These are phyloP conservation scores for Paraphoma chrysanthemicola DNA, from an alignment of 2,329 filamentous ascomycete species.

Conservation along the genomic window DNA sequence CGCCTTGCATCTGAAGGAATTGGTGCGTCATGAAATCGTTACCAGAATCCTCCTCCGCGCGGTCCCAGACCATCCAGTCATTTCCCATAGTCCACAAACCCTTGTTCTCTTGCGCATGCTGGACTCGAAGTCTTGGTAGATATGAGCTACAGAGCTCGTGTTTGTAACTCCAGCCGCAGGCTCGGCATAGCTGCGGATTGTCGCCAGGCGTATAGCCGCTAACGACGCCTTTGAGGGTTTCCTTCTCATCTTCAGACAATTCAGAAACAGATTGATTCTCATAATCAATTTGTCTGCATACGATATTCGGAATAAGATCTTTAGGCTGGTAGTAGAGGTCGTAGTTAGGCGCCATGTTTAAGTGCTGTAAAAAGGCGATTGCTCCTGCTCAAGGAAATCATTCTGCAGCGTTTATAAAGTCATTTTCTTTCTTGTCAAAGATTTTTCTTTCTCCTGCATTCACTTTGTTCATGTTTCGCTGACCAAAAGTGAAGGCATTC, in stretches of 20 bases:
- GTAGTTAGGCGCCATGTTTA: background rate
- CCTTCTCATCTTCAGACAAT: background rate
- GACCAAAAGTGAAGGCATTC: too few relatives aligned
- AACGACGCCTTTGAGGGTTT: background rate
- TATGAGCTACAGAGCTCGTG: slow-evolving; percentile 5
- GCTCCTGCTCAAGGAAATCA: too few relatives aligned
- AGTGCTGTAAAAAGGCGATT: too few relatives aligned
- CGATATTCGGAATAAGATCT: background rate
- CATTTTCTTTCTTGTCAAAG: too few relatives aligned
- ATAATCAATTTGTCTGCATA: background rate
- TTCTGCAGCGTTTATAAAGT: too few relatives aligned
- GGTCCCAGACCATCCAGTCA: slow-evolving; percentile 12
- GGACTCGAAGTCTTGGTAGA: slow-evolving; percentile 4
- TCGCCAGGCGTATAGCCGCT: too few relatives aligned
- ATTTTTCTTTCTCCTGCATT: too few relatives aligned
- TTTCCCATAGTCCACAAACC: slow-evolving; percentile 8
- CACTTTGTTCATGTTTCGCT: too few relatives aligned
- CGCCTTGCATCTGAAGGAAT: slow-evolving; percentile 2
- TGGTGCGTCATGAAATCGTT: slow-evolving; percentile 9
- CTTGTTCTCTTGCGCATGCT: background rate
- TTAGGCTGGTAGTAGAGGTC: background rate
- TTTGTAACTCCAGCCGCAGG: slow-evolving; percentile 8
- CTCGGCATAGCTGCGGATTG: slow-evolving; percentile 1
- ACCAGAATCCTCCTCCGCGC: background rate
- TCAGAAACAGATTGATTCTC: too few relatives aligned